Base-by-base conservation (phyloP, 129 eudicot genomes). In the Deinandra increscens region DNA sequence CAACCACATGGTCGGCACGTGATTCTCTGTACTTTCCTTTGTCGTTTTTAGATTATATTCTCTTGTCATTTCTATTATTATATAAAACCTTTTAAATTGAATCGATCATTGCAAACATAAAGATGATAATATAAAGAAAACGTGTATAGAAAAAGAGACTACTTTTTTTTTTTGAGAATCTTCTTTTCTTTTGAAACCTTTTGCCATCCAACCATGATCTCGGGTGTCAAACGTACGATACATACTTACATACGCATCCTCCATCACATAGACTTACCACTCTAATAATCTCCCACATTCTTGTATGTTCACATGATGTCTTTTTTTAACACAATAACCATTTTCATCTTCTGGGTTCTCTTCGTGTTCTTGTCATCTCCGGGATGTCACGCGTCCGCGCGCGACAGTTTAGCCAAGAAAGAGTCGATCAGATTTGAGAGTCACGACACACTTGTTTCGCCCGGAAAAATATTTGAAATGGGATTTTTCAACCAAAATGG, bases 401-500 rank as follows among this genome's bases (percentile, higher is more conserved):
- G 31, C 31, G 84, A 80, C 49, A 68, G 33, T 26, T 69, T 83
- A 5, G 31, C 70, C 2, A 65, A 59, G 20, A 69, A 75, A 42
- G 77, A 12, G 64, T 44, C 74, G 26, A 42, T 76, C 36, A 49
- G 38, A 7, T 74, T 81, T 12, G 72, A 65, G 0, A 43, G 62
- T 10, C 77, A 66, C 11, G 79, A 78, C 42, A 74, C 79, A 0
- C 79, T 84, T 18, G 19, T 62, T 34, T 84, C 87, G 1, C 56
- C 77, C 0, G 69, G 72, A 15, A 81, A 81, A 60, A 67, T 49
- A 26, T 87, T 87, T 38, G 68, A 72, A 64, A 59, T 84, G 62
- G 94, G 94, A 20, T 87, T 87, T 55, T 87, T 83, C 60, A 60
- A 18, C 38, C 60, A 75, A 36, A 48, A 33, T 48, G 19, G 44